These are phyloP conservation scores for Hypoxylon perforatum DNA, from an alignment of 495 filamentous ascomycete genomes.

Conservation along the genomic window DNA sequence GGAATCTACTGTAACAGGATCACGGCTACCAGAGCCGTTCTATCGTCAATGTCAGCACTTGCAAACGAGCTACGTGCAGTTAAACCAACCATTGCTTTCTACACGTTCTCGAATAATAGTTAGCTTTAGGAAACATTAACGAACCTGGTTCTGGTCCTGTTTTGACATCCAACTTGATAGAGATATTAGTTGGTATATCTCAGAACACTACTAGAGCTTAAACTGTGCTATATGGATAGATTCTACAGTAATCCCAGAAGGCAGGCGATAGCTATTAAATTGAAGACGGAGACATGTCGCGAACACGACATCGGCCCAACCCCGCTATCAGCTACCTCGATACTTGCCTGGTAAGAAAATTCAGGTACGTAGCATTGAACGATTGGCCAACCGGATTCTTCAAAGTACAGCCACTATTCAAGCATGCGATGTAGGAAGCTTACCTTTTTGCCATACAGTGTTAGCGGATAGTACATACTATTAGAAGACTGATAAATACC, in stretches of 20 bases:
- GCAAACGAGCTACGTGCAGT: not conserved
- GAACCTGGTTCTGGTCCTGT: not conserved
- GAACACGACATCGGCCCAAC: not conserved
- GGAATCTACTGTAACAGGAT: not conserved
- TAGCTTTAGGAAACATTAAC: not conserved
- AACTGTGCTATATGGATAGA: too few species aligned
- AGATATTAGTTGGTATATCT: too few species aligned
- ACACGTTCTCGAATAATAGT: not conserved
- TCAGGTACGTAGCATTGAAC: not conserved
- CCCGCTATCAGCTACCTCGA: not conserved
- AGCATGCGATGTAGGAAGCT: not conserved
- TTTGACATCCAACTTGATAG: not conserved
- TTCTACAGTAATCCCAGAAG: too few species aligned
- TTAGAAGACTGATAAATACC: too few species aligned
- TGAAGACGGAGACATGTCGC: not conserved
- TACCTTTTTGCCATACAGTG: not conserved
- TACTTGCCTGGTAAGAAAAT: too few species aligned
- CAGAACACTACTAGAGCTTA: too few species aligned
- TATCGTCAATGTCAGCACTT: not conserved
- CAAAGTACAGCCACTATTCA: too few species aligned
- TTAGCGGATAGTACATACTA: not conserved
- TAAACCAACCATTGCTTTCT: not conserved
- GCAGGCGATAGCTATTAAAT: too few species aligned
- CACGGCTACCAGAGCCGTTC: not conserved
- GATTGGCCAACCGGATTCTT: not conserved